Percentiles rank a stretch among this genome's conserved stretches.
These are phyloP conservation scores for Monilinia fructicola DNA, from an alignment of 2,329 filamentous ascomycete genomes.

Conservation along the genomic window DNA sequence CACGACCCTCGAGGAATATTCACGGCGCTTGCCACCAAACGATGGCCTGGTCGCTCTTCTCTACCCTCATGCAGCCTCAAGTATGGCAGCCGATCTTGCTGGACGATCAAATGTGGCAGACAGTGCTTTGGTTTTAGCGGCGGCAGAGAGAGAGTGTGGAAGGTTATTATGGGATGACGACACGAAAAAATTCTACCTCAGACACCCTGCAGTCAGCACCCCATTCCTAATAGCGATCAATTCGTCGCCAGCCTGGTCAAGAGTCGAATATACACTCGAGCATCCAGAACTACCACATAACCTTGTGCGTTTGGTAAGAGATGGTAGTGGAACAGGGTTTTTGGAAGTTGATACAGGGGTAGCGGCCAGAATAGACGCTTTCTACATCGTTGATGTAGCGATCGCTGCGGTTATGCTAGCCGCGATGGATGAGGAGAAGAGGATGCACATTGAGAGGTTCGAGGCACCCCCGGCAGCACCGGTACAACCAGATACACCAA, in stretches of 20 bases:
- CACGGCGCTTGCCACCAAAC: constrained; percentile 53
- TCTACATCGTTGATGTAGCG: constrained; percentile 62
- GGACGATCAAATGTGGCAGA: constrained; percentile 49
- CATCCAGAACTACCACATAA: constrained; percentile 62
- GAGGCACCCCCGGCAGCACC: constrained; percentile 53
- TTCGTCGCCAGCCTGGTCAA: constrained; percentile 58
- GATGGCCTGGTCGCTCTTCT: constrained; percentile 67
- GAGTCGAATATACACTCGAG: constrained; percentile 64
- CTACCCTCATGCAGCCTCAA: constrained; percentile 65
- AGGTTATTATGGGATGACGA: constrained; percentile 71
- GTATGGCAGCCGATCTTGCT: constrained; percentile 56
- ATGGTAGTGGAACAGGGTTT: constrained; percentile 59
- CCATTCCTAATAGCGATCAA: constrained; percentile 62
- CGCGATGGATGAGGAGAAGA: constrained; percentile 56
- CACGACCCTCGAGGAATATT: constrained; percentile 58
- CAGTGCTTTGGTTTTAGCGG: constrained; percentile 56
- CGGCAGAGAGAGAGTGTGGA: constrained; percentile 68
- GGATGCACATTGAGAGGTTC: constrained; percentile 53
- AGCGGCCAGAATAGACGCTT: constrained; percentile 58
- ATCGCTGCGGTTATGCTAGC: constrained; percentile 61
- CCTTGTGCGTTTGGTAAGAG: constrained; percentile 59
- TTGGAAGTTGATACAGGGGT: constrained; percentile 60
- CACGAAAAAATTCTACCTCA: constrained; percentile 58
- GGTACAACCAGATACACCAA: constrained; percentile 35
- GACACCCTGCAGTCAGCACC: constrained; percentile 61